Evolutionary conservation across 73 alveolate species (phyloP).

Genomic region (Chromera velia): DNA sequence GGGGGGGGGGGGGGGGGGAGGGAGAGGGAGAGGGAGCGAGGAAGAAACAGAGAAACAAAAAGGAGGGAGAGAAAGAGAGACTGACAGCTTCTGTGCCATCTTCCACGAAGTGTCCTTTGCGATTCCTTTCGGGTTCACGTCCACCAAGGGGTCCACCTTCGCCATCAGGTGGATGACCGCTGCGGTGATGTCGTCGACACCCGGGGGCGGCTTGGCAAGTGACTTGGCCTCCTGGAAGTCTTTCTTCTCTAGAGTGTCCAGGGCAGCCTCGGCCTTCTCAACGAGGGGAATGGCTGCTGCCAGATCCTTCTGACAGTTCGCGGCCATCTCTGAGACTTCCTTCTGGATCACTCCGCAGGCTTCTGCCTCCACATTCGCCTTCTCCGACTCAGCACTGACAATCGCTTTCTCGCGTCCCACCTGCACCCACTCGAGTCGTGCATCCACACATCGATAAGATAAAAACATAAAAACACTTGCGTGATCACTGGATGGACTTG

Average conservation of each 20-base stretch:
- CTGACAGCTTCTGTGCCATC: conserved; percentile 68
- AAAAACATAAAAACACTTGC: no score
- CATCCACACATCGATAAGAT: no score
- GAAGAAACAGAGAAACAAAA: no score
- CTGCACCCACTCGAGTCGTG: no score
- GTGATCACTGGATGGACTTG: no score
- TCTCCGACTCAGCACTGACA: conserved; percentile 77
- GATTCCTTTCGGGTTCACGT: conserved; percentile 63
- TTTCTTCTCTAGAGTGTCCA: conserved; percentile 71
- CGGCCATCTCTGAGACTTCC: conserved; percentile 24
- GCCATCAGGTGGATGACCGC: conserved; percentile 60
- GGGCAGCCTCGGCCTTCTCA: conserved; percentile 70
- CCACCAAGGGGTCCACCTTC: conserved; percentile 53
- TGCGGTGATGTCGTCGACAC: conserved; percentile 35
- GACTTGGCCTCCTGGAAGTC: conserved; percentile 82
- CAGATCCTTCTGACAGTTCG: conserved; percentile 25
- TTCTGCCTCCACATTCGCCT: conserved; percentile 83
- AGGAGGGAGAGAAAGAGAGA: no score
- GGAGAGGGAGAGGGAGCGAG: no score
- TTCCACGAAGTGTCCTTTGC: conserved; percentile 62
- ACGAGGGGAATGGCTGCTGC: conserved; percentile 81
- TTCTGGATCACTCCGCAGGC: conserved; percentile 82
- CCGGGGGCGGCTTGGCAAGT: conserved; percentile 78
- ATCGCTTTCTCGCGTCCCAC: conserved; percentile 68
- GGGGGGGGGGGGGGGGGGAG: no score